A percentile compares a stretch with the other conserved stretches of the same genome.
Conservation (phyloP, 2,329 filamentous ascomycete species). For the Pyricularia sp. region DNA sequence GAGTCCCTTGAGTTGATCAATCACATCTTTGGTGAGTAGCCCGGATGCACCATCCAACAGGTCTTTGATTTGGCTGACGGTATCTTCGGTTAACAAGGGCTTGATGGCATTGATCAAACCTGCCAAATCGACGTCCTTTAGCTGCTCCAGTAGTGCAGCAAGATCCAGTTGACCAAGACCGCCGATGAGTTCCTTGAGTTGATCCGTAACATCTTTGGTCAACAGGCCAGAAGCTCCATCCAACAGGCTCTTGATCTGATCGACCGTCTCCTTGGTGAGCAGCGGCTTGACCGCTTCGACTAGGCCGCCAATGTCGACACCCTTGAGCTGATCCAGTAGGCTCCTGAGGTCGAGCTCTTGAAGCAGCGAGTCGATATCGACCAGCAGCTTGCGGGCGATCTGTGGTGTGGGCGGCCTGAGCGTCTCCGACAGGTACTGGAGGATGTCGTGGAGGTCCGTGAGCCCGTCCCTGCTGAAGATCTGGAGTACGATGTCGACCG, state of each 20-base stretch:
- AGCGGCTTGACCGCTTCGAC: slow-evolving; percentile 24
- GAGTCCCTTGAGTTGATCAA: slow-evolving; percentile 19
- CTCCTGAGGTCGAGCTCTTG: slow-evolving; percentile 15
- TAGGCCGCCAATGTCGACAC: slow-evolving; percentile 19
- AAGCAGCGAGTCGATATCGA: slow-evolving; percentile 17
- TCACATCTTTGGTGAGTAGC: slow-evolving; percentile 14
- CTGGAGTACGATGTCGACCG: not conserved
- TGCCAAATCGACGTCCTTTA: not conserved
- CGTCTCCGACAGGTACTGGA: slow-evolving; percentile 27
- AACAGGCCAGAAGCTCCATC: slow-evolving; percentile 21
- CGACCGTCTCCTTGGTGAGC: slow-evolving; percentile 21
- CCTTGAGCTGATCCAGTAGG: slow-evolving; percentile 18
- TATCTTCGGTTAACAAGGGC: not conserved
- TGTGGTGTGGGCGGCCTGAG: slow-evolving; percentile 27
- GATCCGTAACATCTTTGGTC: not conserved
- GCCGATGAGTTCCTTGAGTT: not conserved
- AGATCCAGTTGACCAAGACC: not conserved
- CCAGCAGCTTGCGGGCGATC: slow-evolving; percentile 17
- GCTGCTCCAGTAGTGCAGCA: not conserved
- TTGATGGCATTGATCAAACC: not conserved
- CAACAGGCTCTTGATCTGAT: slow-evolving; percentile 21
- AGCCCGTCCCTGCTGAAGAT: slow-evolving; percentile 27
- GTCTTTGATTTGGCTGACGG: not conserved
- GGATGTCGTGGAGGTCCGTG: slow-evolving; percentile 28
- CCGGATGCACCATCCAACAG: not conserved